Evolutionary conservation across 208 protist genomes (phyloP), one percentile per base, ranked within the genome.

Genomic region (Tetramitus jugosus): DNA sequence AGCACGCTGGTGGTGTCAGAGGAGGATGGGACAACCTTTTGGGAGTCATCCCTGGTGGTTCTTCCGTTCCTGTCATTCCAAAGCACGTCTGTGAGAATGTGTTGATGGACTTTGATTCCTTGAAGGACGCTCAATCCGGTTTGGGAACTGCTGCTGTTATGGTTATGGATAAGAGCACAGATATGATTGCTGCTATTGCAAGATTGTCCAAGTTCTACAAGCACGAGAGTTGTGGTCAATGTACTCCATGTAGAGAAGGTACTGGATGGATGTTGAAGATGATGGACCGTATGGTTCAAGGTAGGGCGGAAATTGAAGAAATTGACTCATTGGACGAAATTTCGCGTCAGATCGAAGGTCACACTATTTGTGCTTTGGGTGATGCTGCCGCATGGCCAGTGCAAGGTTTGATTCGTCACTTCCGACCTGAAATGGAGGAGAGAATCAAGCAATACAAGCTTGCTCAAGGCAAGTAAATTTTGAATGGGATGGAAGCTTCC

Each of bases 1-100:
- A 86, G 39, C 96, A 99, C 87, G 88, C 88, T 52, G 96, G 96
- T 69, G 97, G 97, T 78, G 92, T 99, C 37, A 87, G 86, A 39
- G 96, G 96, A 14, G 97, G 97, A 37, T 99, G 97, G 96, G 96
- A 99, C 82, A 99, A 99, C 87, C 91, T 98, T 31, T 88, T 96
- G 3, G 93, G 84, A 77, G 88, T 99, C 56, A 98, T 98, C 79
- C 97, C 97, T 8, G 96, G 96, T 74, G 96, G 96, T 74, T 96
- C 92, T 10, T 98, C 95, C 20, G 96, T 97, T 46, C 96, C 96
- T 29, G 80, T 98, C 6, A 88, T 99, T 40, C 92, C 95, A 64
- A 93, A 95, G 83, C 62, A 90, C 72, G 89, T 96, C 46, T 98
- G 95, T 84, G 91, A 97, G 76, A 80, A 89, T 60, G 94, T 96